Evolutionary conservation across 225 moss, liverwort and hornwort genomes (phyloP), one percentile per base, ranked within the genome.

Genomic region (Straminergon stramineum): DNA sequence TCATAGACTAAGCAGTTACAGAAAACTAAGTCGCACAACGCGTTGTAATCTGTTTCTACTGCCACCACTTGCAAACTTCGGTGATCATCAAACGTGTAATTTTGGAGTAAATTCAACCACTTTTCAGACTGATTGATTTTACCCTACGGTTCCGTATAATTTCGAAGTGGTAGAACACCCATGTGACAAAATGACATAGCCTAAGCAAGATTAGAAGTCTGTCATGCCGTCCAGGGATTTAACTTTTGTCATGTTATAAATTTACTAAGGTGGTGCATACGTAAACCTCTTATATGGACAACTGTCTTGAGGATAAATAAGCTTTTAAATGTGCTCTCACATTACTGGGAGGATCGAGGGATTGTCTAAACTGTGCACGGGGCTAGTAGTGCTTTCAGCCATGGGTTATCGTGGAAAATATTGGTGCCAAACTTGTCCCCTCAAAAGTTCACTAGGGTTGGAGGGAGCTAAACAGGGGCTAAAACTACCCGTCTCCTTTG

Each of bases 21-120:
- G 23, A 17, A 45, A 93, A 48, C 48, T 48, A 48, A 90, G 82
- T 89, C 91, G 89, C 90, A 92, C 62, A 92, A 81, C 63, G 89
- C 93, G 63, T 90, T 92, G 89, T 84, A 90, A 15, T 52, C 32
- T 76, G 52, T 55, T 71, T 58, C 58, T 17, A 37, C 10, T 35
- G 83, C 4, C 67, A 35, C 6, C 48, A 52, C 39, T 69, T 41
- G 8, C n/a, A 39, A 55, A 68, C 13, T 74, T 26, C 14, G 61
- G 24, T 48, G 43, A 35, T 45, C 45, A 48, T 60, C 24, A 31
- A 41, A 39, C 70, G 20, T 15, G 21, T 18, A 22, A 32, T 30
- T 27, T n/a, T 55, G 27, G 68, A 30, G 39, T 58, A 22, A 32
- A 17, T 11, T 12, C 11, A 58, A 56, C 23, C 52, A 37, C n/a